Percentiles rank a stretch among this genome's conserved stretches.
Conservation (phyloP, 805 yeast species). For the Wickerhamomyces mucosus region DNA sequence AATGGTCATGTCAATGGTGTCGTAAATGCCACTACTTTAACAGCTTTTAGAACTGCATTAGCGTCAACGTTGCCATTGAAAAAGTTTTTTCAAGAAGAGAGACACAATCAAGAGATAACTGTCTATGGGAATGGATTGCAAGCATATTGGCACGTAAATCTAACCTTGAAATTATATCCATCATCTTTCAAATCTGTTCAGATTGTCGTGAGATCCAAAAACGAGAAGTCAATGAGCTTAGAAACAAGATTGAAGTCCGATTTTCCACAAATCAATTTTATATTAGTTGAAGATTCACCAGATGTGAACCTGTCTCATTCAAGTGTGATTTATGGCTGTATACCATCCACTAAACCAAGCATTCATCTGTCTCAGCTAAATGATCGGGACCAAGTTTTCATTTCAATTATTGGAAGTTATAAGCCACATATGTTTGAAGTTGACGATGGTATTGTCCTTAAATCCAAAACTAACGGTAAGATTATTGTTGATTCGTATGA, state of each 20-base stretch:
- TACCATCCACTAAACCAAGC: slow-evolving; percentile 44
- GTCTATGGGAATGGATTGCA: slow-evolving; percentile 59
- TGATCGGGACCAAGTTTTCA: slow-evolving; percentile 26
- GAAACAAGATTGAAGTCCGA: slow-evolving; percentile 18
- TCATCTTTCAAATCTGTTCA: slow-evolving; percentile 29
- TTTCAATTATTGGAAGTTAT: slow-evolving; percentile 57
- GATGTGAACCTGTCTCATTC: slow-evolving; percentile 26
- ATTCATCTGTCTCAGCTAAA: slow-evolving; percentile 27
- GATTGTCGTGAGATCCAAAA: slow-evolving; percentile 34
- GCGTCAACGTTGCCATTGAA: slow-evolving; percentile 40
- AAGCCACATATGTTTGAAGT: slow-evolving; percentile 61
- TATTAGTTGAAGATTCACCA: slow-evolving; percentile 12
- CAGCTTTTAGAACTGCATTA: slow-evolving; percentile 62
- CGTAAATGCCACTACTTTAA: slow-evolving; percentile 46
- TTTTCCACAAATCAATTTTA: slow-evolving; percentile 21
- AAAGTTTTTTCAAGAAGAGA: slow-evolving; percentile 23
- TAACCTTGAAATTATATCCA: slow-evolving; percentile 32
- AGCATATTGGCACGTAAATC: slow-evolving; percentile 52
- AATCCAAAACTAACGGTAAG: slow-evolving; percentile 27
- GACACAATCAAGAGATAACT: slow-evolving; percentile 17
- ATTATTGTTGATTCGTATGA: slow-evolving; percentile 52
- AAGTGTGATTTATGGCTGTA: slow-evolving; percentile 47
- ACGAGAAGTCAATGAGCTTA: slow-evolving; percentile 25
- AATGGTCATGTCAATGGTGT: slow-evolving; percentile 45
- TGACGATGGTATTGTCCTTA: slow-evolving; percentile 32